These are phyloP conservation scores for Fragaria vesca DNA, from an alignment of 306 rosid species.

Conservation along the genomic window DNA sequence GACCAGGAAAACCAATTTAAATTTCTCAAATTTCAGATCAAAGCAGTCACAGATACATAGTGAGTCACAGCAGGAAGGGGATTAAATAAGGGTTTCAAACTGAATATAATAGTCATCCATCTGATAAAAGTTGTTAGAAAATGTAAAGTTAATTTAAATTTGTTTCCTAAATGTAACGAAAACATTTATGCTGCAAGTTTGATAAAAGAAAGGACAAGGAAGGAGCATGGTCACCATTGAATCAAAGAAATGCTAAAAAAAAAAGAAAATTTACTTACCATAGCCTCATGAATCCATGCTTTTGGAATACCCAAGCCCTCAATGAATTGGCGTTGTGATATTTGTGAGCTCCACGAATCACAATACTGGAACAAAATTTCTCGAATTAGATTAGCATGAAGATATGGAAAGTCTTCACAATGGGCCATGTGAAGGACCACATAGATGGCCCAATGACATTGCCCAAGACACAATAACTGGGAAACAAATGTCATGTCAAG, in stretches of 20 bases:
- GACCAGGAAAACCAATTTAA: not conserved
- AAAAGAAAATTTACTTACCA: slow-evolving; percentile 49
- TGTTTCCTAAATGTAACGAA: not conserved
- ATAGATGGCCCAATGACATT: slow-evolving; percentile 98
- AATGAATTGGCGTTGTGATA: slow-evolving; percentile 68
- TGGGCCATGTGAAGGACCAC: slow-evolving; percentile 87
- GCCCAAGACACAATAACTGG: slow-evolving; percentile 76
- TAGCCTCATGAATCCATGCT: slow-evolving; percentile 92
- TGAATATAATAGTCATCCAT: not conserved
- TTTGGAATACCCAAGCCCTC: slow-evolving; percentile 82
- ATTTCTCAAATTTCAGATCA: not conserved
- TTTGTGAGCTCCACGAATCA: slow-evolving; percentile 90
- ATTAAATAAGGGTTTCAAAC: not conserved
- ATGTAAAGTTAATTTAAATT: not conserved
- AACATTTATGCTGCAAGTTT: not conserved
- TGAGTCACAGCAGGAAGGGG: not conserved
- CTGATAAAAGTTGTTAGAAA: not conserved
- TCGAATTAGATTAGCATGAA: slow-evolving; percentile 75
- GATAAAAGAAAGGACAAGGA: not conserved
- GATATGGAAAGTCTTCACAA: slow-evolving; percentile 75
- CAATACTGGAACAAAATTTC: slow-evolving; percentile 95
- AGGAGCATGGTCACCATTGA: not conserved
- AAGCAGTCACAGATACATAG: not conserved
- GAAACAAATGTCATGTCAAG: slow-evolving; percentile 87
- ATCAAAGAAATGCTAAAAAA: slow-evolving; percentile 4